Evolutionary conservation across 768 basidiomycete species (phyloP).

Genomic region (Chalciporus sphaerocephalus): DNA sequence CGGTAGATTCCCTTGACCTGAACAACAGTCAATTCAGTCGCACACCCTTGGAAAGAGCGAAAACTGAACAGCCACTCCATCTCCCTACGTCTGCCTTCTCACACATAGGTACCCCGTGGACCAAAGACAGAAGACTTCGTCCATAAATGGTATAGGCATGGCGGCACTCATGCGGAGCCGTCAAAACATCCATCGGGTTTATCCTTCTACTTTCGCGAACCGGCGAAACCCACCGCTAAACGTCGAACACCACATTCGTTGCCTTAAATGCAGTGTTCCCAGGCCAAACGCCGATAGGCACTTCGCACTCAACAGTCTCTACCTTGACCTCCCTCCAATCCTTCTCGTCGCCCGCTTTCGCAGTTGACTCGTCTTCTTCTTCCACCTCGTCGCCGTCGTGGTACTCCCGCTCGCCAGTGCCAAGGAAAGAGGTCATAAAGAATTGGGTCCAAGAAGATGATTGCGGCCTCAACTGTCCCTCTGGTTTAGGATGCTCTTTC

Average conservation of each 20-base stretch:
- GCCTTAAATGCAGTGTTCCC: constrained; percentile 86
- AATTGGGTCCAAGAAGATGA: constrained; percentile 37
- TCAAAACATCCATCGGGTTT: background rate
- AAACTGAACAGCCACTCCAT: background rate
- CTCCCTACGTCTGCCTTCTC: constrained; percentile 1
- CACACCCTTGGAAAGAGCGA: background rate
- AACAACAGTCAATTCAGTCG: background rate
- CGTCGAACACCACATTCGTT: constrained; percentile 72
- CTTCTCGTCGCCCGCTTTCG: constrained; percentile 49
- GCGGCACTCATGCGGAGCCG: background rate
- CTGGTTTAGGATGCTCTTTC: constrained; percentile 39
- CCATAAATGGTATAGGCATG: background rate
- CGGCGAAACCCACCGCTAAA: constrained; percentile 33
- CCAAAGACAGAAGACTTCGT: background rate
- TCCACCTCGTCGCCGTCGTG: constrained; percentile 49
- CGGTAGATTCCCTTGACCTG: background rate
- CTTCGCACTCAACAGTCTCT: constrained; percentile 93
- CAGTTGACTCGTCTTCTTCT: constrained; percentile 39
- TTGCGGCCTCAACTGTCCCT: background rate
- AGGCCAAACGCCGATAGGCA: constrained; percentile 84
- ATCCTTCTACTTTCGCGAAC: background rate
- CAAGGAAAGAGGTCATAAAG: constrained; percentile 38
- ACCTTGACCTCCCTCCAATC: constrained; percentile 65
- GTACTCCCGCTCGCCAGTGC: constrained; percentile 44
- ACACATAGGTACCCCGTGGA: background rate